A percentile compares a stretch with the other conserved stretches of the same genome.
These are phyloP conservation scores for Chenopodium suecicum DNA, from an alignment of 148 eudicot species.

Conservation along the genomic window DNA sequence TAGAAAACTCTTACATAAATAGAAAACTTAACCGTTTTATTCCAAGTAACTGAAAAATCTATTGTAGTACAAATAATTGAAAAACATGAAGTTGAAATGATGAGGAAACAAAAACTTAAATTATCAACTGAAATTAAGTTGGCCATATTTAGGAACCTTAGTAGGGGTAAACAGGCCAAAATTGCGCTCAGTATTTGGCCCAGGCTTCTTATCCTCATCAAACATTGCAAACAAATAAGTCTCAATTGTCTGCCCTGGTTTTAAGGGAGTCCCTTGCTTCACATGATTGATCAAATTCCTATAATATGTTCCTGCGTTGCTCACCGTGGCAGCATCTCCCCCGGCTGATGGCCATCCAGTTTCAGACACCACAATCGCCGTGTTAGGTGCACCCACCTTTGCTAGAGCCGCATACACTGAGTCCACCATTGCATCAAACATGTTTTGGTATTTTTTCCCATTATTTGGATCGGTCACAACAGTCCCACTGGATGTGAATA, in stretches of 20 bases:
- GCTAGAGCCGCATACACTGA: constrained; percentile 35
- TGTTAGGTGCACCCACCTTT: constrained; percentile 25
- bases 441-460: constrained; percentile 34
- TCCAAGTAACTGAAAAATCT: too few relatives aligned
- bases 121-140: constrained; percentile 21
- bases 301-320: constrained; percentile 37
- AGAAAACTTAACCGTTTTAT: too few relatives aligned
- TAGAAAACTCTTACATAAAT: too few relatives aligned
- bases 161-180: constrained; percentile 39
- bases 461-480: constrained; percentile 10
- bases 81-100: background rate
- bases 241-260: constrained; percentile 24
- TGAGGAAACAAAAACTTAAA: background rate
- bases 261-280: constrained; percentile 33
- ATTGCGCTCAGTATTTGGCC: constrained; percentile 25
- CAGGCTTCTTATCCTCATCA: constrained; percentile 36
- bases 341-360: constrained; percentile 31
- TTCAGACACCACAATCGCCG: constrained; percentile 44
- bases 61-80: too few relatives aligned
- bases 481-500: constrained; percentile 22
- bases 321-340: constrained; percentile 23
- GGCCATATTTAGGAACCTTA: constrained; percentile 31
- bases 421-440: constrained; percentile 56
- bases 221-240: constrained; percentile 45
- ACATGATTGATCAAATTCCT: constrained; percentile 40